Percentiles rank a stretch among this genome's conserved stretches.
These are phyloP conservation scores for Carex littledalei DNA, from an alignment of 176 grass and related monocot species.

Conservation along the genomic window DNA sequence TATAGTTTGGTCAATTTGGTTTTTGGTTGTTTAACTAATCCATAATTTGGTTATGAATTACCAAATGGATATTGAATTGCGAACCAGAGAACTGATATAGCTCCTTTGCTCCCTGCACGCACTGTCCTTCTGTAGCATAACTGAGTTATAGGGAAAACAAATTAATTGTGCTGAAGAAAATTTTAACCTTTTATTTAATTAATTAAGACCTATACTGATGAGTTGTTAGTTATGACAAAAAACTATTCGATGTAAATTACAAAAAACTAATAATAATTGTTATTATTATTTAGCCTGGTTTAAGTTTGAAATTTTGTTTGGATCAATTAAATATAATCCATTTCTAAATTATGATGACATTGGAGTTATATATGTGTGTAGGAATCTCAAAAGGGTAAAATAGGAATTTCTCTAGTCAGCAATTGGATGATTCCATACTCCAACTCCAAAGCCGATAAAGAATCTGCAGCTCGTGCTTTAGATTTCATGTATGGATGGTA, in stretches of 20 bases:
- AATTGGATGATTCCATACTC: conserved; percentile 76
- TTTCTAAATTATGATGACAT: background rate
- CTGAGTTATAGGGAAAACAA: background rate
- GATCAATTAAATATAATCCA: background rate
- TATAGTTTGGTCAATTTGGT: background rate
- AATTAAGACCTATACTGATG: background rate
- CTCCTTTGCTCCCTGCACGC: background rate
- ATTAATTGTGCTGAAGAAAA: background rate
- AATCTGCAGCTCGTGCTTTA: conserved; percentile 51
- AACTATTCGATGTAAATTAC: background rate
- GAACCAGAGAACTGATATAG: background rate
- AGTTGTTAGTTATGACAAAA: background rate
- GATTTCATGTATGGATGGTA: conserved; percentile 97
- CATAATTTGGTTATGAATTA: background rate
- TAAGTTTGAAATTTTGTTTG: background rate
- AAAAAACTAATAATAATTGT: background rate
- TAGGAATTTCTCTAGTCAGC: conserved; percentile 63
- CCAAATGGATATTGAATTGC: background rate
- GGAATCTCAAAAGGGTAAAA: conserved; percentile 60
- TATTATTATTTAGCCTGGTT: background rate
- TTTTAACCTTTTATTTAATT: background rate
- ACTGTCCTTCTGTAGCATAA: background rate
- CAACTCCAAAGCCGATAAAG: conserved; percentile 47
- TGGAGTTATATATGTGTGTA: background rate
- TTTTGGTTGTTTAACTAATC: background rate